A percentile compares a stretch with the other conserved stretches of the same genome.
Evolutionary conservation across 371 early-diverging fungal species (phyloP).

Genomic region (Mortierella sp.): DNA sequence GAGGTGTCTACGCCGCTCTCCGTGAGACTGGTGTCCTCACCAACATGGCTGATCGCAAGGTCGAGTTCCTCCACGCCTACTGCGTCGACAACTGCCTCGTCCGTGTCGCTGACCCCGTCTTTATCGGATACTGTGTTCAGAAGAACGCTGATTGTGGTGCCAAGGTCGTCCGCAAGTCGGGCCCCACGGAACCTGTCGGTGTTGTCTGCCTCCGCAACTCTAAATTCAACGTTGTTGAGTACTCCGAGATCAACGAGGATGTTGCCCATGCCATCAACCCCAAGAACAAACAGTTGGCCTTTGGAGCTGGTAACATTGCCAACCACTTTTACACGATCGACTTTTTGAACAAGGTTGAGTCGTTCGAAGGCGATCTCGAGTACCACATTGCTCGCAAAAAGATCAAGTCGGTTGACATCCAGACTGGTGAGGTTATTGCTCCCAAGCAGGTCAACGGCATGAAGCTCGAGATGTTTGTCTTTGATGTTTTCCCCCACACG

Average conservation of each 20-base stretch:
- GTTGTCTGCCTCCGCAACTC: slow-evolving; percentile 90
- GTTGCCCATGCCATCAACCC: slow-evolving; percentile 74
- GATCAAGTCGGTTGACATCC: slow-evolving; percentile 90
- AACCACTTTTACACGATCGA: slow-evolving; percentile 97
- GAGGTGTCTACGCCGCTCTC: slow-evolving; percentile 90
- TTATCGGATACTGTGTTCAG: slow-evolving; percentile 86
- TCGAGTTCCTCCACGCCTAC: slow-evolving; percentile 90
- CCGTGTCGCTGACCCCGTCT: slow-evolving; percentile 94
- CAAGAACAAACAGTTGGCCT: slow-evolving; percentile 75
- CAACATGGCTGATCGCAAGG: slow-evolving; percentile 79
- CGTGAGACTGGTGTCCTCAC: slow-evolving; percentile 79
- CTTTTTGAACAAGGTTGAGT: slow-evolving; percentile 86
- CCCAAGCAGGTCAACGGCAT: slow-evolving; percentile 92
- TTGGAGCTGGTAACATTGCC: slow-evolving; percentile 96
- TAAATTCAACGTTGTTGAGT: slow-evolving; percentile 92
- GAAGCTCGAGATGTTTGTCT: slow-evolving; percentile 96
- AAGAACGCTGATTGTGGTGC: slow-evolving; percentile 94
- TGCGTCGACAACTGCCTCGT: slow-evolving; percentile 96
- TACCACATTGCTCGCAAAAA: slow-evolving; percentile 98
- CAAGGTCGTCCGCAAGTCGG: slow-evolving; percentile 89
- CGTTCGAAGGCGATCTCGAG: slow-evolving; percentile 84
- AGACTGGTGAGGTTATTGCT: slow-evolving; percentile 74
- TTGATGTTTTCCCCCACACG: slow-evolving; percentile 88
- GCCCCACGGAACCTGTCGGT: slow-evolving; percentile 93
- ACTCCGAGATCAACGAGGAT: slow-evolving; percentile 89